These are phyloP conservation scores for Thamnidium elegans DNA, from an alignment of 192 early-diverging fungal species.

Conservation along the genomic window DNA sequence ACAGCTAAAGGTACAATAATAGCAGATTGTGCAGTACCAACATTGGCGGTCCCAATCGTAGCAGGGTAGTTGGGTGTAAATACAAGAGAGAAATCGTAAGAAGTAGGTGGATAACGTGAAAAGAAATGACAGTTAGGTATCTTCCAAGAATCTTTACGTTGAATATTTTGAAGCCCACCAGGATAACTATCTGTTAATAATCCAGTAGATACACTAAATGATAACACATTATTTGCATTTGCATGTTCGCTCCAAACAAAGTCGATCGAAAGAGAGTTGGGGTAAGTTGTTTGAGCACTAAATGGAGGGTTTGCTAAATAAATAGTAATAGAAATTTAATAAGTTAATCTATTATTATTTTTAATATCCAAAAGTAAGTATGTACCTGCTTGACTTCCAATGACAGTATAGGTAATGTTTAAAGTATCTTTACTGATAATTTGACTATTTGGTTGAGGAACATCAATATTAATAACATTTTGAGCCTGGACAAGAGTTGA, in stretches of 20 bases:
- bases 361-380: too few species aligned
- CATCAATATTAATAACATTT: slow-evolving; percentile 8
- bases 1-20: slow-evolving; percentile 9
- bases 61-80: slow-evolving; percentile 2
- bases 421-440: slow-evolving; percentile 1
- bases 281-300: background rate
- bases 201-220: background rate
- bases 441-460: background rate
- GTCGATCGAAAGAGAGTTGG: background rate
- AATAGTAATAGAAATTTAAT: background rate
- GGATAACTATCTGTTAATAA: slow-evolving; percentile 7
- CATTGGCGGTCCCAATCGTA: background rate
- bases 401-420: slow-evolving; percentile 14
- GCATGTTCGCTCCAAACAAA: slow-evolving; percentile 11
- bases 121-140: slow-evolving; percentile 30
- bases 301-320: background rate
- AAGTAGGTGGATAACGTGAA: slow-evolving; percentile 13
- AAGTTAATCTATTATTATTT: too few species aligned
- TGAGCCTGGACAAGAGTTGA: background rate
- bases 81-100: slow-evolving; percentile 11
- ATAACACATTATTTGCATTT: background rate
- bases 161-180: slow-evolving; percentile 5
- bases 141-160: slow-evolving; percentile 10
- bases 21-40: background rate
- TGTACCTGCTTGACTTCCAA: slow-evolving; percentile 23